These are phyloP conservation scores for Capniomyces stellatus DNA, from an alignment of 371 early-diverging fungal genomes.

Conservation along the genomic window DNA sequence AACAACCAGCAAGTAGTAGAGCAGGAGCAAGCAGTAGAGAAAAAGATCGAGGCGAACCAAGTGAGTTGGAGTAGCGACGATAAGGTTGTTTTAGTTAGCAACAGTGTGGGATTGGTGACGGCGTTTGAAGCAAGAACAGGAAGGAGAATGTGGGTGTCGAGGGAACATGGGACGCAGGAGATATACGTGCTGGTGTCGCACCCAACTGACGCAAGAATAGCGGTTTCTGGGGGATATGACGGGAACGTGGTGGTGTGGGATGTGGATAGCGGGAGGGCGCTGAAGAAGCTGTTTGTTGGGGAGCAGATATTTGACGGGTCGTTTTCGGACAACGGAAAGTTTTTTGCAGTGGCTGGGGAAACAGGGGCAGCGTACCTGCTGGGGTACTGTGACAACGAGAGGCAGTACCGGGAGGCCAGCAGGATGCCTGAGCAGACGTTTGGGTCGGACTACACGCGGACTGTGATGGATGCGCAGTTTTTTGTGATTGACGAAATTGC, in stretches of 20 bases:
- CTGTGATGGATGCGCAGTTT: slow-evolving; percentile 40
- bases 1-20: slow-evolving; percentile 1
- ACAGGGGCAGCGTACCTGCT: slow-evolving; percentile 46
- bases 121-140: slow-evolving; percentile 18
- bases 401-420: slow-evolving; percentile 37
- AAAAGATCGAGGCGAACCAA: slow-evolving; percentile 21
- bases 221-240: slow-evolving; percentile 70
- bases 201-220: slow-evolving; percentile 41
- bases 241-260: slow-evolving; percentile 76
- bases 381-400: slow-evolving; percentile 37
- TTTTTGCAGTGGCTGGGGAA: slow-evolving; percentile 48
- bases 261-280: slow-evolving; percentile 23
- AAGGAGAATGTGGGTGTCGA: slow-evolving; percentile 10
- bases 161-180: slow-evolving; percentile 25
- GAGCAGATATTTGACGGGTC: slow-evolving; percentile 33
- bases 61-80: slow-evolving; percentile 22
- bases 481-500: slow-evolving; percentile 52
- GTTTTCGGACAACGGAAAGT: slow-evolving; percentile 33
- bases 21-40: too few species aligned
- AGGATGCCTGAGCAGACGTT: slow-evolving; percentile 54
- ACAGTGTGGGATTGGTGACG: slow-evolving; percentile 21
- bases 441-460: slow-evolving; percentile 45
- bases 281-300: slow-evolving; percentile 24
- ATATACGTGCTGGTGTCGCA: slow-evolving; percentile 60
- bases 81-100: slow-evolving; percentile 19